These are phyloP conservation scores for Salvia splendens DNA, from an alignment of 257 asterid species.

Conservation along the genomic window DNA sequence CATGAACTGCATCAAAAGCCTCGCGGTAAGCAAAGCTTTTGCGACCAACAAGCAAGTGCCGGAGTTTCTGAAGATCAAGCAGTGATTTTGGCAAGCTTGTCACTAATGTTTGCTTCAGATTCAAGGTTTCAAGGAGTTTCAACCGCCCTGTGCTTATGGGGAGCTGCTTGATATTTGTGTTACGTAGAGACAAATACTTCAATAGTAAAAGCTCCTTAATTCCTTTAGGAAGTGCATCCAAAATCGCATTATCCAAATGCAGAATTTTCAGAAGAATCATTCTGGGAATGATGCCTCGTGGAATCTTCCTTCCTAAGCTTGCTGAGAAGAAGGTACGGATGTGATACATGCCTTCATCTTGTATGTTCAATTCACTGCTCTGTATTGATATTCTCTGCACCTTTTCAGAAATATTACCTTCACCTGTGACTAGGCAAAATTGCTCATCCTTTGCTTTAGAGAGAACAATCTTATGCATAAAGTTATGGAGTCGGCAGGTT, in stretches of 20 bases:
- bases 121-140: constrained; percentile 29
- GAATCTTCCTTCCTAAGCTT: neutral
- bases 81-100: constrained; percentile 17
- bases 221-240: constrained; percentile 25
- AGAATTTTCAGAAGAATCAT: constrained; percentile 17
- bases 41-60: constrained; percentile 20
- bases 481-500: constrained; percentile 24
- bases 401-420: neutral
- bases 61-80: neutral
- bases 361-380: neutral
- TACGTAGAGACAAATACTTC: constrained; percentile 30
- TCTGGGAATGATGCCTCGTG: constrained; percentile 9
- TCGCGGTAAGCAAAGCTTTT: neutral
- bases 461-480: constrained; percentile 20
- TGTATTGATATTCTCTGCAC: constrained; percentile 22
- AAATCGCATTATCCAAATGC: constrained; percentile 22
- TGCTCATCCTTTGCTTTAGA: constrained; percentile 13
- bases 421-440: neutral
- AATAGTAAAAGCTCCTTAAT: constrained; percentile 24
- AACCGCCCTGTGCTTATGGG: constrained; percentile 22
- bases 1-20: constrained; percentile 15
- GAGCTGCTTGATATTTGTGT: constrained; percentile 14
- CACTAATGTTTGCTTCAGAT: constrained; percentile 31
- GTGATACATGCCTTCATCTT: neutral
- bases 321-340: constrained; percentile 11